Base-by-base conservation (phyloP, 2,329 filamentous ascomycete genomes). In the Apiospora aurea region DNA sequence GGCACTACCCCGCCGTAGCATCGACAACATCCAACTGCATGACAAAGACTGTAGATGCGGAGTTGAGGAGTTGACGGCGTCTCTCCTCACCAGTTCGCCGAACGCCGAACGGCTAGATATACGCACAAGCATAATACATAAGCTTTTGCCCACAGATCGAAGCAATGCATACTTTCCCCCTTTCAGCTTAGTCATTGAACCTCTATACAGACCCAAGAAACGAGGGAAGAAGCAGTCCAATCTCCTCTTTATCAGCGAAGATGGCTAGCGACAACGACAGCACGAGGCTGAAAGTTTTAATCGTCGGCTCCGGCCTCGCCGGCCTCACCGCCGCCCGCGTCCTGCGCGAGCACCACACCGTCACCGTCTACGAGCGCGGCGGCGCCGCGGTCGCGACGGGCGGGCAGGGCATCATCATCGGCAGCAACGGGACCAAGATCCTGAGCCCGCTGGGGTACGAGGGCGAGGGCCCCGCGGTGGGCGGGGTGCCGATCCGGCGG, bases 341-440 rank as follows among this genome's bases (percentile, higher is more conserved):
- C 64, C 74, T 76, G 24, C 75, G 76, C 29, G 73, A 68, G n/a
- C 73, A 75, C 21, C 76, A 78, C 69, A 29, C 75, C 16, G 76
- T 78, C 67, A 77, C 75, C 1, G 69, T 78, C 24, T 73, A 76
- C n/a, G 76, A 78, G 70, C 75, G 76, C 16, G 73, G 75, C 57
- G 70, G 70, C 8, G 72, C 75, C 7, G 74, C 75, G 66, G 74
- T 75, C 47, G 69, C 69, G 4, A 57, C 47, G 61, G 70, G 76
- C 46, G 76, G 76, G 70, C 76, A 78, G 53, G 76, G 76, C 4
- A 44, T 78, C 24, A 73, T 75, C 2, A 70, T 78, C 16, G 75
- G 74, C 26, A 72, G 75, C 41, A 77, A 77, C 74, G 34, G 57
- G 18, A n/a, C 18, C 34, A 64, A 41, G 34, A 24, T 78, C 16